Conservation (phyloP, 345 rosid genomes). For the Eucalyptus guilfoylei region DNA sequence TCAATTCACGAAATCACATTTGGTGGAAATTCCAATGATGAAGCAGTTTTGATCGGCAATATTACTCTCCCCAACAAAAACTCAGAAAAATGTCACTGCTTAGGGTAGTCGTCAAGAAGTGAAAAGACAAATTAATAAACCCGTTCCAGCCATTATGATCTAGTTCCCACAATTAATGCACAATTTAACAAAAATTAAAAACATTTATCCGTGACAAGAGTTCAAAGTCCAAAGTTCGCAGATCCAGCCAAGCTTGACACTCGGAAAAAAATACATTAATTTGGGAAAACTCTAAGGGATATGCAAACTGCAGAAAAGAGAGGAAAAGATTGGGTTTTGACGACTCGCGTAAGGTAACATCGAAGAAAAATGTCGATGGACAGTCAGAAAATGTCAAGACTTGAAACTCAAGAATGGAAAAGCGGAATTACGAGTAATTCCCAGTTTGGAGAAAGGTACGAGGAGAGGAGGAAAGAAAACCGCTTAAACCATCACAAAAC, state of each 20-base stretch:
- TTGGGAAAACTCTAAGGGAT: background rate
- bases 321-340: background rate
- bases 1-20: background rate
- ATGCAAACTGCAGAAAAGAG: background rate
- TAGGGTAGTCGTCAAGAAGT: background rate
- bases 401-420: background rate
- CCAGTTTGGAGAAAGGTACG: background rate
- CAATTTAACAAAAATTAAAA: background rate
- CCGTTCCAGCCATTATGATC: background rate
- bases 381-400: background rate
- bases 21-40: background rate
- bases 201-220: background rate
- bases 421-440: background rate
- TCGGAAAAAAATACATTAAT: background rate
- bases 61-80: background rate
- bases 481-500: background rate
- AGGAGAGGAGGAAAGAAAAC: background rate
- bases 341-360: background rate
- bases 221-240: background rate
- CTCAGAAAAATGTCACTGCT: background rate
- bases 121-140: background rate
- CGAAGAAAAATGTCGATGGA: background rate
- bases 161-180: background rate
- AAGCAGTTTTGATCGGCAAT: background rate
- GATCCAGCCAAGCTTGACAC: background rate